Base-by-base conservation (phyloP, 2,329 filamentous ascomycete genomes). In the Sphaerulina populicola region DNA sequence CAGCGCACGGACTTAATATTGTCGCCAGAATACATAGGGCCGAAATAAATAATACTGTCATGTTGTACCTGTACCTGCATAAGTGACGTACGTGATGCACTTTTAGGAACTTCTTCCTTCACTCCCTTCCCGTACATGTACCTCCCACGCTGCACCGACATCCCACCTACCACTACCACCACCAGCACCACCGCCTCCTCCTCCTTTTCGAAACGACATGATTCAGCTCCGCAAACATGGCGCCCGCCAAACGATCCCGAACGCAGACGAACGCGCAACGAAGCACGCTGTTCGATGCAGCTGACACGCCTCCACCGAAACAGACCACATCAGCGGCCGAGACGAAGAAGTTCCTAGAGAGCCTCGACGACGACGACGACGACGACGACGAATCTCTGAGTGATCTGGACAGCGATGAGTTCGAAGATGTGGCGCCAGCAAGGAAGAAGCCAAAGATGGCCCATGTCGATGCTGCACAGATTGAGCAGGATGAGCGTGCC, bases 401-500 rank as follows among this genome's bases (percentile, higher is more conserved):
- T 45, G 68, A 72, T 39, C 66, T 68, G 9, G 73, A 71, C 55
- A 74, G 71, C 60, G 69, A 73, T 48, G 73, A 77, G 5, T 77
- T 76, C 53, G 74, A 77, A 58, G 71, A 76, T 62, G 74, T 74
- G 2, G 64, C 65, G 9, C 45, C 64, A 3, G 56, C 62, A 23
- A 60, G 67, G 72, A 77, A 68, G 72, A 77, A 61, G 64, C 70
- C 51, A 68, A 77, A 75, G 57, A 64, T 56, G 51, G 65, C 42
- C 23, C 23, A 27, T 27, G 4, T 27, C 23, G 23, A 27, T 55
- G 56, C 35, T 9, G 11, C 0, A 53, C 64, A 31, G 68, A 71
- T 75, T 4, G 63, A 68, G 0, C 70, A 70, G 0, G 73, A 75
- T 10, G 76, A 83, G 36, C 77, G 79, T 8, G 77, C 18, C 18